phyloP scores from a whole-genome alignment of 495 filamentous ascomycete species.

The Hypoxylon lenormandii region DNA sequence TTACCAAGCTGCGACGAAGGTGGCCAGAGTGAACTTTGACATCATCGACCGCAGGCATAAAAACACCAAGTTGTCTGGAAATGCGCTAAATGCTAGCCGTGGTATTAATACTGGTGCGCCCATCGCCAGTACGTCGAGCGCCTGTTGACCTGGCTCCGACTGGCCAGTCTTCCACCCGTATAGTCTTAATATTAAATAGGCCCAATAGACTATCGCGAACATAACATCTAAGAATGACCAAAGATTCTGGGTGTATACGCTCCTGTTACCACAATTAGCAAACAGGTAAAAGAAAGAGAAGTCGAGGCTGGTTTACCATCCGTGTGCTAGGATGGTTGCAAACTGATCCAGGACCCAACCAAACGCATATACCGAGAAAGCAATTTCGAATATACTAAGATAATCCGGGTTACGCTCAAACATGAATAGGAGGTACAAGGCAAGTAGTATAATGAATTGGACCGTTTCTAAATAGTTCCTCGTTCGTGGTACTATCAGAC shows the following conservation, averaged over 20 bases:
- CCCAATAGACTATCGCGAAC: constrained; percentile 70
- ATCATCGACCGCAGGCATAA: constrained; percentile 79
- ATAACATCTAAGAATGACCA: constrained; percentile 82
- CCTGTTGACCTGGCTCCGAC: constrained; percentile 61
- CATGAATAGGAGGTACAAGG: constrained; percentile 74
- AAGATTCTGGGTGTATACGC: constrained; percentile 79
- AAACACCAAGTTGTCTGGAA: constrained; percentile 80
- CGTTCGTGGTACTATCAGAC: constrained; percentile 75
- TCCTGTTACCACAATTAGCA: constrained; percentile 59
- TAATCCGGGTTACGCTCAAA: constrained; percentile 62
- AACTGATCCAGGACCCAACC: constrained; percentile 81
- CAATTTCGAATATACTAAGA: constrained; percentile 66
- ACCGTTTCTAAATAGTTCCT: constrained; percentile 74
- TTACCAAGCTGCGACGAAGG: constrained; percentile 71
- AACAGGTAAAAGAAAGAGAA: background rate
- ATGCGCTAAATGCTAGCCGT: constrained; percentile 77
- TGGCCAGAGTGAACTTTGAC: constrained; percentile 75
- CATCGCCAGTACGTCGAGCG: constrained; percentile 75
- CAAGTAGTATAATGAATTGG: constrained; percentile 73
- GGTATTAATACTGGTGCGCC: constrained; percentile 76
- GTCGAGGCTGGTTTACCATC: constrained; percentile 61
- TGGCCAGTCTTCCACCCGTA: constrained; percentile 62
- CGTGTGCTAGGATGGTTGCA: constrained; percentile 77
- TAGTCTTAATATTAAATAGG: constrained; percentile 71
- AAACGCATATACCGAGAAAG: constrained; percentile 72